These are phyloP conservation scores for Saccharomycopsis microspora DNA, from an alignment of 805 yeast species.

Conservation along the genomic window DNA sequence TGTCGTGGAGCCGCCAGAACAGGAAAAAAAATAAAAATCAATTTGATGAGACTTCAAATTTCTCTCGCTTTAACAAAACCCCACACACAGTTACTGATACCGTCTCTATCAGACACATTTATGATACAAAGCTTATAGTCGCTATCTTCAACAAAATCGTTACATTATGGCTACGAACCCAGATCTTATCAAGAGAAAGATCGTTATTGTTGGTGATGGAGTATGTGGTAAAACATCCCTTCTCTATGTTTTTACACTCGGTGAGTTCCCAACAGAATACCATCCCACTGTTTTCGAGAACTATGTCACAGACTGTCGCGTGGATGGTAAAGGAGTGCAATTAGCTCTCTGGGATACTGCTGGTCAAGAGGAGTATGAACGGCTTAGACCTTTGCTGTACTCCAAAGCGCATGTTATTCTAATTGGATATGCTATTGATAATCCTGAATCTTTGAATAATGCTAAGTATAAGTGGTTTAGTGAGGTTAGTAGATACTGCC, in stretches of 20 bases:
- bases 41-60: too few relatives aligned
- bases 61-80: too few relatives aligned
- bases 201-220: conserved; percentile 91
- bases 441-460: conserved; percentile 74
- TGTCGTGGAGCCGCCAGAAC: too few relatives aligned
- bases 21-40: too few relatives aligned
- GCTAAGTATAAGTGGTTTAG: conserved; percentile 81
- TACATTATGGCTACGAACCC: background rate
- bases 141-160: too few relatives aligned
- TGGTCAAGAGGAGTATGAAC: conserved; percentile 91
- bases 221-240: conserved; percentile 91
- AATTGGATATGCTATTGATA: conserved; percentile 78
- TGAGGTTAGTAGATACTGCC: conserved; percentile 74
- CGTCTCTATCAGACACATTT: too few relatives aligned
- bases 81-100: too few relatives aligned
- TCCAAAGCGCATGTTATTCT: conserved; percentile 78
- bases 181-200: conserved; percentile 42
- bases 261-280: conserved; percentile 86
- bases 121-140: too few relatives aligned
- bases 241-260: conserved; percentile 82
- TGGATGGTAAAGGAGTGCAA: conserved; percentile 86
- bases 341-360: conserved; percentile 93
- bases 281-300: conserved; percentile 94
- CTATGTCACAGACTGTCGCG: conserved; percentile 87
- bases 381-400: conserved; percentile 80